Evolutionary conservation across 140 eudicot species (phyloP).

Genomic region (Bidens hawaiensis): DNA sequence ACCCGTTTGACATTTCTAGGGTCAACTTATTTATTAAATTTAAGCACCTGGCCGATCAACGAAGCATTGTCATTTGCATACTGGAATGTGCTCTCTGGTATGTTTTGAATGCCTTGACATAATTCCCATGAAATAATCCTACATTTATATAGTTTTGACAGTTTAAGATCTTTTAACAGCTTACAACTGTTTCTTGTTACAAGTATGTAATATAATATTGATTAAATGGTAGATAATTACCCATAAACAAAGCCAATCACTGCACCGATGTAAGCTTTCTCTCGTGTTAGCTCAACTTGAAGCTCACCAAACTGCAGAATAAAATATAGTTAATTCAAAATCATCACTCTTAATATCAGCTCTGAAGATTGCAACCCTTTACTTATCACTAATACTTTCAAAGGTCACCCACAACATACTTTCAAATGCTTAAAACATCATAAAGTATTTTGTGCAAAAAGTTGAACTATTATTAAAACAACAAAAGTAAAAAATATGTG

Average conservation of each 20-base stretch:
- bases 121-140: slow-evolving; percentile 82
- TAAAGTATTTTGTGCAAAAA: not conserved
- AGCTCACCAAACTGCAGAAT: slow-evolving; percentile 82
- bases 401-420: not conserved
- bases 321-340: not conserved
- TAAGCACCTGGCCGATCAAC: slow-evolving; percentile 72
- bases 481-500: not conserved
- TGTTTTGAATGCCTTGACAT: slow-evolving; percentile 81
- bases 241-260: slow-evolving; percentile 65
- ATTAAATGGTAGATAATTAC: slow-evolving; percentile 31
- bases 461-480: not conserved
- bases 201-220: not conserved
- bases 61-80: slow-evolving; percentile 87
- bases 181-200: not conserved
- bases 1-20: not conserved
- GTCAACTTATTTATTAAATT: not conserved
- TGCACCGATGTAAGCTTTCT: slow-evolving; percentile 81
- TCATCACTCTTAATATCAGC: not conserved
- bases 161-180: not conserved
- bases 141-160: slow-evolving; percentile 15
- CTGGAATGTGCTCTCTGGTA: slow-evolving; percentile 76
- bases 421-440: not conserved
- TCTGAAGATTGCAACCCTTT: not conserved
- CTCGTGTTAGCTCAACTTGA: slow-evolving; percentile 80
- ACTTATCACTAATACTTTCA: too few species aligned